These are phyloP conservation scores for Chondrus crispus DNA, from an alignment of 23 red algal genomes.

Conservation along the genomic window DNA sequence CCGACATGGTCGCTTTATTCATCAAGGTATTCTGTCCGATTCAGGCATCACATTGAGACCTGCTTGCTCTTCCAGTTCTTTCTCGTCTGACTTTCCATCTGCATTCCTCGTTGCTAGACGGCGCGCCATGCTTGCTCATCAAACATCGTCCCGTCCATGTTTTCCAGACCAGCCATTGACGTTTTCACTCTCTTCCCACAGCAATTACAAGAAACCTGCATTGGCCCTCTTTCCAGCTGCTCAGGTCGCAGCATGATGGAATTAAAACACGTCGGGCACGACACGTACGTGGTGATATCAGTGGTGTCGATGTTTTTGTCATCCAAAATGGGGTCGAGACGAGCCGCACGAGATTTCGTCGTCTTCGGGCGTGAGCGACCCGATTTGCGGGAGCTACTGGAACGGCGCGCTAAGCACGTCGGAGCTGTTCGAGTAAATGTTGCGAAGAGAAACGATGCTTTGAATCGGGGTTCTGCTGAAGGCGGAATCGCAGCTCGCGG, in stretches of 20 bases:
- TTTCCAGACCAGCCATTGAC: conserved; percentile 36
- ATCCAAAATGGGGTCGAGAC: background rate
- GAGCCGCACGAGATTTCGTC: background rate
- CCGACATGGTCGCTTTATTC: background rate
- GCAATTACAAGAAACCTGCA: conserved; percentile 44
- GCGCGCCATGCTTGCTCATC: conserved; percentile 38
- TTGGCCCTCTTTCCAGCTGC: conserved; percentile 10
- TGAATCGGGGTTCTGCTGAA: no score
- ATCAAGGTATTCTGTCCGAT: no score
- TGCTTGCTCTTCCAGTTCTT: no score
- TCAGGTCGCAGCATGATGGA: conserved; percentile 58
- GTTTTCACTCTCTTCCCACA: conserved; percentile 26
- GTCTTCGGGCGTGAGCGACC: background rate
- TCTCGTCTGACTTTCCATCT: no score
- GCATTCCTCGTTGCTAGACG: no score
- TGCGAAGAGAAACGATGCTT: no score
- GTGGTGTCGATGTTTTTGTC: conserved; percentile 58
- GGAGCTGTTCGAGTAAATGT: no score
- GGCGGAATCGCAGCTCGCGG: no score
- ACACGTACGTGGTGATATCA: conserved; percentile 61
- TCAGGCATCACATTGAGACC: no score
- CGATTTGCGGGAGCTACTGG: background rate
- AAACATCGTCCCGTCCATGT: conserved; percentile 61
- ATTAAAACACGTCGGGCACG: conserved; percentile 61
- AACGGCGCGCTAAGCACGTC: background rate